phyloP scores from a whole-genome alignment of 805 yeast genomes.

The Torulaspora franciscae region DNA sequence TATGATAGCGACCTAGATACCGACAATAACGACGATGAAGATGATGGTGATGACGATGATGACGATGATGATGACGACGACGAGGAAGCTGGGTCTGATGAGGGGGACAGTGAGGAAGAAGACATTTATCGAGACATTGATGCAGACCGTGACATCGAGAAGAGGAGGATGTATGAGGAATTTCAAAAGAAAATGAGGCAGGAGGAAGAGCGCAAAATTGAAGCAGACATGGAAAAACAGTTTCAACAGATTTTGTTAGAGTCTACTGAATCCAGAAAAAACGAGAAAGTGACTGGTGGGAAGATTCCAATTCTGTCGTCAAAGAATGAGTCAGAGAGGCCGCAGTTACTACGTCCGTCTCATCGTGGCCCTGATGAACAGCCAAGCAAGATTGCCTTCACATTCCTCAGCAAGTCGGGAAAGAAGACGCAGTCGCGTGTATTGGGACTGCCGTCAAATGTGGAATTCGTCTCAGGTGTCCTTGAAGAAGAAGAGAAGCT shows the following conservation, averaged over 20 bases:
- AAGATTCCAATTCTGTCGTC: slow-evolving; percentile 26
- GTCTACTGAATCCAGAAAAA: slow-evolving; percentile 41
- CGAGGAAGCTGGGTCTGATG: slow-evolving; percentile 14
- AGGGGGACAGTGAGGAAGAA: slow-evolving; percentile 25
- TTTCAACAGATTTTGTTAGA: slow-evolving; percentile 50
- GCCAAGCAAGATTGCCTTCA: slow-evolving; percentile 41
- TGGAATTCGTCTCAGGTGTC: slow-evolving; percentile 50
- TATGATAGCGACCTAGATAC: too few relatives aligned
- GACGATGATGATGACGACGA: slow-evolving; percentile 27
- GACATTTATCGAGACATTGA: slow-evolving; percentile 24
- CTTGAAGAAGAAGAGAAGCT: slow-evolving; percentile 47
- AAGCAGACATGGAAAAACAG: slow-evolving; percentile 52
- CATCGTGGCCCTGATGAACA: neutral
- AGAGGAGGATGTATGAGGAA: slow-evolving; percentile 36
- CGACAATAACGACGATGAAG: slow-evolving; percentile 13
- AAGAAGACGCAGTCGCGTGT: slow-evolving; percentile 43
- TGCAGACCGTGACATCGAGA: slow-evolving; percentile 34
- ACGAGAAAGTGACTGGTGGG: slow-evolving; percentile 26
- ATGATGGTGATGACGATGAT: slow-evolving; percentile 25
- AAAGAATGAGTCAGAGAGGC: slow-evolving; percentile 7
- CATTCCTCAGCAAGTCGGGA: slow-evolving; percentile 52
- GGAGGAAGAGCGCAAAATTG: slow-evolving; percentile 44
- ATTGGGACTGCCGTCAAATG: slow-evolving; percentile 49
- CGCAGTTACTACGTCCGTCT: neutral
- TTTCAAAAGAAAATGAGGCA: slow-evolving; percentile 37